Conservation (phyloP, 2,329 filamentous ascomycete species). For the Colletotrichum eleusines region DNA sequence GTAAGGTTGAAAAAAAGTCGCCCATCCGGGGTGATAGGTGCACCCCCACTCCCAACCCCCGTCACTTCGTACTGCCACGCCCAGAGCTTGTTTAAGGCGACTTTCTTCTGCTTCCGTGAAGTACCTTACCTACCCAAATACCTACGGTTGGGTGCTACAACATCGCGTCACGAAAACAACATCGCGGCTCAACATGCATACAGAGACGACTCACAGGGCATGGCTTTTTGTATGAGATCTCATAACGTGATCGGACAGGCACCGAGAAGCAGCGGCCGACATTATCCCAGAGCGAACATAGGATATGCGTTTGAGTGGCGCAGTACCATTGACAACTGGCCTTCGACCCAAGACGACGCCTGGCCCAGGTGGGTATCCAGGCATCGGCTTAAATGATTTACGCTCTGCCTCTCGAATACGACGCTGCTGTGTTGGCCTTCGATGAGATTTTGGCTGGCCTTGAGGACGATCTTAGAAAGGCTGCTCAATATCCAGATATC, state of each 20-base stretch:
- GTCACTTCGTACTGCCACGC: slow-evolving; percentile 18
- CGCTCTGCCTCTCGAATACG: slow-evolving; percentile 26
- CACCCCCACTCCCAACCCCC: slow-evolving; percentile 11
- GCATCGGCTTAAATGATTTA: slow-evolving; percentile 37
- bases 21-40: slow-evolving; percentile 16
- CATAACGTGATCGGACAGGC: neutral
- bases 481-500: slow-evolving; percentile 46
- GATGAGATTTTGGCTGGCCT: slow-evolving; percentile 48
- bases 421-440: slow-evolving; percentile 41
- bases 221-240: neutral
- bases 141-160: neutral
- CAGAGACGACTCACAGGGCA: neutral
- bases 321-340: neutral
- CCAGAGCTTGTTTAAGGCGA: slow-evolving; percentile 24
- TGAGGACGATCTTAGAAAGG: slow-evolving; percentile 43
- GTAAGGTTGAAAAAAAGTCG: slow-evolving; percentile 36
- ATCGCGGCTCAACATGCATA: neutral
- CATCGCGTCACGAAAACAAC: neutral
- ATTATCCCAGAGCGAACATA: neutral
- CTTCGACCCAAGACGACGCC: neutral
- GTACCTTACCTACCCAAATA: too few relatives aligned
- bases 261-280: neutral
- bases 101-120: neutral
- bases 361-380: neutral
- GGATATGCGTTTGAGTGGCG: neutral